Evolutionary conservation across 441 rosid genomes (phyloP).

Genomic region (Arabidopsis hybrid): DNA sequence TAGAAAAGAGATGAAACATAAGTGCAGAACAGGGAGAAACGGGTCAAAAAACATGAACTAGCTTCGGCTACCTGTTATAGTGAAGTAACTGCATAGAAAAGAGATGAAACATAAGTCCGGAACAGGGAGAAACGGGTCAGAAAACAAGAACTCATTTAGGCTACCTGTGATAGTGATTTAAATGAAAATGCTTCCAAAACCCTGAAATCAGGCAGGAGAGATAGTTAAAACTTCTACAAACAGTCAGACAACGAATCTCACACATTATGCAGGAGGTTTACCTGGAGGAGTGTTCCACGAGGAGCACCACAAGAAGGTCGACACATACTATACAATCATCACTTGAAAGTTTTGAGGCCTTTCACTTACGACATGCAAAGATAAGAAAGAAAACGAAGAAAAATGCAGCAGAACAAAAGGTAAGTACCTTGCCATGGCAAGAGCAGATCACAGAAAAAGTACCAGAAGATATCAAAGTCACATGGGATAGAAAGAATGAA

Average conservation of each 20-base stretch:
- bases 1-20: no score
- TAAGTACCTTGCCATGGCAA: slow-evolving; percentile 10
- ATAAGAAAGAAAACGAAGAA: slow-evolving; percentile 22
- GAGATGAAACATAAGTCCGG: slow-evolving; percentile 7
- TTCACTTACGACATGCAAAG: slow-evolving; percentile 26
- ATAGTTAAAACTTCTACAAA: slow-evolving; percentile 25
- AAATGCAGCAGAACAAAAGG: slow-evolving; percentile 7
- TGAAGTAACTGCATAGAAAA: slow-evolving; percentile 68
- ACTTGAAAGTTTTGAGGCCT: slow-evolving; percentile 76
- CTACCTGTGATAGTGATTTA: slow-evolving; percentile 78
- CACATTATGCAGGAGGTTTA: slow-evolving; percentile 38
- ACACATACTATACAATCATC: slow-evolving; percentile 85
- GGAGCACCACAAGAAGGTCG: slow-evolving; percentile 85
- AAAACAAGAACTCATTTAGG: slow-evolving; percentile 25
- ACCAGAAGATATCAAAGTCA: slow-evolving; percentile 2
- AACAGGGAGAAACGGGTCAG: slow-evolving; percentile 12
- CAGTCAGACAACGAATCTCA: slow-evolving; percentile 15
- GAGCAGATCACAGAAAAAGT: slow-evolving; percentile 4
- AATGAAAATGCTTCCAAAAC: slow-evolving; percentile 80
- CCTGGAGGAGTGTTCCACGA: slow-evolving; percentile 92
- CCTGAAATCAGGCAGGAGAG: slow-evolving; percentile 50
- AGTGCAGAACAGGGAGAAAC: no score
- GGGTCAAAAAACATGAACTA: no score
- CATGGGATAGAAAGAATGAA: no score
- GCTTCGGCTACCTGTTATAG: no score